These are phyloP conservation scores for Acidiella bohemica DNA, from an alignment of 495 filamentous ascomycete species.

Conservation along the genomic window DNA sequence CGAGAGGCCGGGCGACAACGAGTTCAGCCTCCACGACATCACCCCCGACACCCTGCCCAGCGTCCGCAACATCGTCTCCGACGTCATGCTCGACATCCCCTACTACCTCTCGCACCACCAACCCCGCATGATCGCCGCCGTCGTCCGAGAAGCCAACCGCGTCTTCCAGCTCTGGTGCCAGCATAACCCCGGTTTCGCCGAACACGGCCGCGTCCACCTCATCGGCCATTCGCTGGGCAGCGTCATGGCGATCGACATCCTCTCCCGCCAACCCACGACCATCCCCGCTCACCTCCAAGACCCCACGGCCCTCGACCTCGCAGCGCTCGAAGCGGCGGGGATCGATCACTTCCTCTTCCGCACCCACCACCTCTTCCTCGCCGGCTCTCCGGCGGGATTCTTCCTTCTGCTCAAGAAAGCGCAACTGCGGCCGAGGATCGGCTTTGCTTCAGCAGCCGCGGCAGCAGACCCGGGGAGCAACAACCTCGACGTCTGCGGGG, in stretches of 20 bases:
- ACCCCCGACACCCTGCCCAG: constrained; percentile 82
- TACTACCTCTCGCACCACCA: constrained; percentile 96
- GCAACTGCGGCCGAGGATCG: constrained; percentile 62
- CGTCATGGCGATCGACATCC: constrained; percentile 82
- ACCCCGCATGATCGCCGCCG: constrained; percentile 79
- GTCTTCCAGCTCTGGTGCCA: constrained; percentile 85
- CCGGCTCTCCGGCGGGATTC: constrained; percentile 86
- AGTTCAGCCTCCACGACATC: constrained; percentile 75
- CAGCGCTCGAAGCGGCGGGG: constrained; percentile 24
- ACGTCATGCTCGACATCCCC: constrained; percentile 95
- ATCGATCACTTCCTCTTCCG: constrained; percentile 73
- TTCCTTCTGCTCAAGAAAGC: constrained; percentile 83
- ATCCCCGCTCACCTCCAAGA: constrained; percentile 43
- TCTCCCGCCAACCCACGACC: constrained; percentile 71
- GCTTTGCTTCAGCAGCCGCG: constrained; percentile 58
- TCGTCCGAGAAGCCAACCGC: constrained; percentile 83
- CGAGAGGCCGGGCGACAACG: constrained; percentile 41
- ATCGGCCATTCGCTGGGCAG: constrained; percentile 89
- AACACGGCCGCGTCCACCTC: constrained; percentile 73
- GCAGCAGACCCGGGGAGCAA: constrained; percentile 34
- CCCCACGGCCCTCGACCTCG: constrained; percentile 19
- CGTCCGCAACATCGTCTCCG: constrained; percentile 77
- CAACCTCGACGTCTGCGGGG: constrained; percentile 48
- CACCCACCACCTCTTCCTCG: constrained; percentile 75
- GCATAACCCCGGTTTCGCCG: constrained; percentile 76